A percentile compares a stretch with the other conserved stretches of the same genome.
Evolutionary conservation across 345 rosid genomes (phyloP).

Genomic region (Jatropha curcas): DNA sequence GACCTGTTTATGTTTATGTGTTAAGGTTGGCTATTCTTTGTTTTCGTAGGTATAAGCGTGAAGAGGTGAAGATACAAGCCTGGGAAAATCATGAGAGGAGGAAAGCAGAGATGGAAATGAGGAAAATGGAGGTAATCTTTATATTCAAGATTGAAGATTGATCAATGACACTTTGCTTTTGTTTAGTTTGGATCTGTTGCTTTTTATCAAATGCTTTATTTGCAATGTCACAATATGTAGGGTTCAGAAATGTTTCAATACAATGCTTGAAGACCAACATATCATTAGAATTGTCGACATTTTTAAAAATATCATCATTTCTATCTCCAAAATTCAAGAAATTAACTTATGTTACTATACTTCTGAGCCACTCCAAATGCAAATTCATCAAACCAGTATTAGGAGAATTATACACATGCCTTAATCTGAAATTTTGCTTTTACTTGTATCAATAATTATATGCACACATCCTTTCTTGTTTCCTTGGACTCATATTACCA

Average conservation of each 20-base stretch:
- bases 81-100: constrained; percentile 97
- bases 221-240: not conserved
- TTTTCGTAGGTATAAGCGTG: constrained; percentile 71
- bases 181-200: constrained; percentile 11
- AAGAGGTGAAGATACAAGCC: constrained; percentile 90
- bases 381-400: not conserved
- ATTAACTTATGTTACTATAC: not conserved
- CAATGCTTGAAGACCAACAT: constrained; percentile 13
- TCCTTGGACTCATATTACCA: not conserved
- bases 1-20: constrained; percentile 6
- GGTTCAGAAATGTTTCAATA: not conserved
- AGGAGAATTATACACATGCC: not conserved
- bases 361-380: not conserved
- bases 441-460: not conserved
- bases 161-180: not conserved
- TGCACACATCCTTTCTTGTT: not conserved
- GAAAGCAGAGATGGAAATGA: constrained; percentile 95
- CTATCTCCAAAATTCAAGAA: constrained; percentile 1
- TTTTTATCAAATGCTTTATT: not conserved
- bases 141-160: not conserved
- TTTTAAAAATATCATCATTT: not conserved
- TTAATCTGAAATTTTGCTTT: not conserved
- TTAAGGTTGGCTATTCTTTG: not conserved
- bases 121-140: constrained; percentile 72
- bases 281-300: not conserved